Base-by-base conservation (phyloP, 1,284 basidiomycete genomes). In the Trichosporon sp. region DNA sequence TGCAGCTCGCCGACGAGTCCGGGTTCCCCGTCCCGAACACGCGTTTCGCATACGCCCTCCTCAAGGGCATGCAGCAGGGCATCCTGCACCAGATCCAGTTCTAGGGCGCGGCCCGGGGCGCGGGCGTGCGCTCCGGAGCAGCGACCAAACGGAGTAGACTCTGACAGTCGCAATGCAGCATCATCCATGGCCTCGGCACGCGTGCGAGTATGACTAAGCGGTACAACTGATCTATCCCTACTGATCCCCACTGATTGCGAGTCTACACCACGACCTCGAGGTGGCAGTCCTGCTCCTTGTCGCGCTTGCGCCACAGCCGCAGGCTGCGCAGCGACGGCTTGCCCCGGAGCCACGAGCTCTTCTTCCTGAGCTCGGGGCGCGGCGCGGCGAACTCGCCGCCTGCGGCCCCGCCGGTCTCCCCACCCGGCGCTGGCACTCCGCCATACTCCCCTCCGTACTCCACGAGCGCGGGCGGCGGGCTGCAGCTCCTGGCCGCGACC, bases 31-130 rank as follows among this genome's bases (percentile, higher is more conserved):
- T 75, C 4, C 80, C 80, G 0, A 66, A 75, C 15, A 62, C 78
- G 21, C 76, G 76, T 29, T 76, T 78, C 60, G 74, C 70, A 2
- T 81, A 81, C 70, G 76, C 79, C 0, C 67, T 81, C 51, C 67
- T 82, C 63, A 79, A 78, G 66, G 79, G 78, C 3, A 66, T 80
- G 32, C 78, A 83, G 70, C 15, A 51, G 62, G 66, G 62, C 3
- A 70, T 71, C 34, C 58, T 72, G n/a, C 13, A 53, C 11, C n/a
- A 32, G 47, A 35, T 47, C 15, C 18, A 62, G 34, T 62, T 60
- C 29, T 60, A 60, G 56, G 27, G 23, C 5, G 8, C 53, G 27
- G 53, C 27, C 53, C 25, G n/a, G 62, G 8, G 21, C 32, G 23
- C 34, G 11, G 15, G 15, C 7, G 18, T 9, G 18, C 27, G 56